Conservation (phyloP, 1,284 basidiomycete species). For the Melampsora allii-populina region DNA sequence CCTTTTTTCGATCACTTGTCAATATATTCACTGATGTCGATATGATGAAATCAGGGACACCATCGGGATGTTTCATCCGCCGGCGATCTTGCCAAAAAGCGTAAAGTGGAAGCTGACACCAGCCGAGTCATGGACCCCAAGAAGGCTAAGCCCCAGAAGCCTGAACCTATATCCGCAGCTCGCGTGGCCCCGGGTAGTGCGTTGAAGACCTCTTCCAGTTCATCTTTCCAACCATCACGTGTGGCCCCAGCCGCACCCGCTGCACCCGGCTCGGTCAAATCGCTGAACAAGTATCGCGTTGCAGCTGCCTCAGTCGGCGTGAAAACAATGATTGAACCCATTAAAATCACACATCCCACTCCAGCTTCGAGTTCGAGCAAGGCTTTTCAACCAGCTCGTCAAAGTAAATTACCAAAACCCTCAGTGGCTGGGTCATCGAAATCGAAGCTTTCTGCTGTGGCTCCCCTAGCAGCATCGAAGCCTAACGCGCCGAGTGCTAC, state of each 20-base stretch:
- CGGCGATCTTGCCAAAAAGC: conserved; percentile 34
- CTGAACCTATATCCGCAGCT: not conserved
- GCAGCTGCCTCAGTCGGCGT: conserved; percentile 3
- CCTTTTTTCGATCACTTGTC: not conserved
- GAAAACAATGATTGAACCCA: not conserved
- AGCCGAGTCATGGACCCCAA: conserved; percentile 24
- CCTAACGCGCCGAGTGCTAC: not conserved
- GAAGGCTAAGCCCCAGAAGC: conserved; percentile 16
- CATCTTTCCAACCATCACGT: conserved; percentile 2
- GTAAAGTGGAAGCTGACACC: conserved; percentile 30
- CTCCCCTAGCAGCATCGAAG: not conserved
- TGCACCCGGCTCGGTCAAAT: not conserved
- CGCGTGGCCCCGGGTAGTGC: conserved; percentile 22
- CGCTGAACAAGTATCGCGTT: not conserved
- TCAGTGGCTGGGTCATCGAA: conserved; percentile 3
- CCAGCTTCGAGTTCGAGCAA: not conserved
- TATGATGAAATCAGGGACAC: not conserved
- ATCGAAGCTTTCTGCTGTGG: conserved; percentile 8
- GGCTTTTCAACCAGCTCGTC: not conserved
- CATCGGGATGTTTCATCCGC: conserved; percentile 18
- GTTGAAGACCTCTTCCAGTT: conserved; percentile 10
- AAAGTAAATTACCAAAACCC: not conserved
- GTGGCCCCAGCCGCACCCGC: not conserved
- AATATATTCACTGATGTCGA: not conserved
- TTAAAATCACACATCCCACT: not conserved